Evolutionary conservation across 2,329 filamentous ascomycete species (phyloP), one percentile per base, ranked within the genome.

Genomic region (Aspergillus fumigatiaffinis): DNA sequence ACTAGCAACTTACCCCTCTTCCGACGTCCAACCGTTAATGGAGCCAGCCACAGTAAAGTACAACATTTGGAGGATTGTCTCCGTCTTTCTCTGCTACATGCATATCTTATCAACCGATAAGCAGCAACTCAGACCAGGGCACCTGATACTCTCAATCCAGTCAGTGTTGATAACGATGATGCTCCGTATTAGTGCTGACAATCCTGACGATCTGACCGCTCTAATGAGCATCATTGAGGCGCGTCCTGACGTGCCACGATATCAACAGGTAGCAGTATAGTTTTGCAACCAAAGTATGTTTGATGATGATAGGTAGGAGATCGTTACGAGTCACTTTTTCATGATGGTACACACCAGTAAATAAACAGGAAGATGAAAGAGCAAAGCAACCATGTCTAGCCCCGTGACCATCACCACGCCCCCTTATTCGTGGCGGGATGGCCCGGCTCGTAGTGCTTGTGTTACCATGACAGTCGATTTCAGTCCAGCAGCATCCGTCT

Each of bases 171-270:
- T 23, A 53, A 59, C 53, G 50, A n/a, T 52, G 55, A 38, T 48
- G 28, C 55, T 52, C 53, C 56, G 54, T 56, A 53, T 50, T 58
- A 53, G 55, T 48, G 57, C 59, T 62, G 60, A 63, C 51, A 60
- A 68, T 64, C 61, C 46, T 61, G 60, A 57, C 65, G 61, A 66
- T 66, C 63, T 28, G 23, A 55, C 26, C 35, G 23, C 52, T 55
- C 51, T 20, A 52, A 57, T 25, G 56, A 52, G 54, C 54, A 59
- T n/a, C 53, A 59, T 55, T 51, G 23, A 51, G 50, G 26, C 28
- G 53, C 51, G 56, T 54, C 56, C 53, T 59, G 58, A 55, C 58
- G 55, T 55, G 53, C 53, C 47, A 53, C 50, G 56, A 52, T 54
- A 50, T 55, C 52, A 20, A 25, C 9, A 51, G 50, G 41, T 41